Percentiles rank a stretch among this genome's conserved stretches.
phyloP scores from a whole-genome alignment of 208 protist genomes.

The Leishmania mexicana region DNA sequence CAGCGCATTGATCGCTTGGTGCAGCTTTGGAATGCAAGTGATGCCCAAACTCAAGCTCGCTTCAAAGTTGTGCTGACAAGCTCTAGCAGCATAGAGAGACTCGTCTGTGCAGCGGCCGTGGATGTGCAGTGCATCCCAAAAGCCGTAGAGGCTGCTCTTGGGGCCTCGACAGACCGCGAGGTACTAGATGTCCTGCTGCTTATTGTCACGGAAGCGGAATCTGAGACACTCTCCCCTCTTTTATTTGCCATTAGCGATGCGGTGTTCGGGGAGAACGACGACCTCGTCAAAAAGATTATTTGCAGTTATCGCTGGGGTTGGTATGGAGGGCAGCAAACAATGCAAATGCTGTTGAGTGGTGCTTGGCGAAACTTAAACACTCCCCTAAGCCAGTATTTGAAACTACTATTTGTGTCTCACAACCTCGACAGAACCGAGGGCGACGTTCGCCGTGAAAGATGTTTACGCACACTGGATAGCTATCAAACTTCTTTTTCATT shows the following conservation, averaged over 20 bases:
- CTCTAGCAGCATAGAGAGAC: neutral
- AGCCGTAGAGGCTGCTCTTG: slow-evolving; percentile 7
- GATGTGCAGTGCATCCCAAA: slow-evolving; percentile 9
- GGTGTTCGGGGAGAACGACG: neutral
- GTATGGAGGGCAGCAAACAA: slow-evolving; percentile 1
- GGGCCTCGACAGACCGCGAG: neutral
- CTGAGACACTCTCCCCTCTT: slow-evolving; percentile 1
- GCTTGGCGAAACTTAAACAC: slow-evolving; percentile 6
- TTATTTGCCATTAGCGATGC: neutral
- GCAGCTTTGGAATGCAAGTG: slow-evolving; percentile 14
- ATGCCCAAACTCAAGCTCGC: neutral
- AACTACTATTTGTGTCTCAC: neutral
- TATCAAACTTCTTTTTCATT: slow-evolving; percentile 3
- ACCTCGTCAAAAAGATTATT: slow-evolving; percentile 5
- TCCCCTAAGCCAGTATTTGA: neutral
- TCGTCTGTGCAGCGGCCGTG: slow-evolving; percentile 13
- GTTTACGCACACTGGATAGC: neutral
- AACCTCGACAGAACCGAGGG: neutral
- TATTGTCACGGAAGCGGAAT: slow-evolving; percentile 2
- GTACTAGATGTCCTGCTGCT: slow-evolving; percentile 13
- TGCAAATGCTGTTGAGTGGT: neutral
- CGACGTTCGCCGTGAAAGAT: neutral
- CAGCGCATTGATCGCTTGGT: slow-evolving; percentile 1
- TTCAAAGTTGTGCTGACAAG: neutral
- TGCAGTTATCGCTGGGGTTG: slow-evolving; percentile 9